These are phyloP conservation scores for Corniculantispora saksenae DNA, from an alignment of 2,329 filamentous ascomycete species.

Conservation along the genomic window DNA sequence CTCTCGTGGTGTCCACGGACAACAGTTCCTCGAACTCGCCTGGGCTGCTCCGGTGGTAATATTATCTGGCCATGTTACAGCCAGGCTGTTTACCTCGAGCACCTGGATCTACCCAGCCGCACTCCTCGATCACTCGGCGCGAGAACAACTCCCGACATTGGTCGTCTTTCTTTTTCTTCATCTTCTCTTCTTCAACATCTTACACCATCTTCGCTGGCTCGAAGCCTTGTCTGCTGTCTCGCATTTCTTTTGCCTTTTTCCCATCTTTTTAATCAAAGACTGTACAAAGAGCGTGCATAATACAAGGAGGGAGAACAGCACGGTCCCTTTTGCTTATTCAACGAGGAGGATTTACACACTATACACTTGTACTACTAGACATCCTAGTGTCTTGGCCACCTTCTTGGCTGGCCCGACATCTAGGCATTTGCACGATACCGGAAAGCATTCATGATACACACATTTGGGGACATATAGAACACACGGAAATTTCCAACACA, in stretches of 20 bases:
- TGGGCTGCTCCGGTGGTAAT: not conserved
- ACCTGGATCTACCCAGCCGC: not conserved
- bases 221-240: conserved; percentile 12
- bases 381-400: not conserved
- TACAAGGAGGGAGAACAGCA: conserved; percentile 6
- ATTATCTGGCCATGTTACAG: not conserved
- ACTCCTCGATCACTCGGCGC: not conserved
- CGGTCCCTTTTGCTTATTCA: conserved; percentile 8
- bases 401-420: not conserved
- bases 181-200: not conserved
- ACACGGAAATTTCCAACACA: conserved; percentile 18
- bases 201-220: conserved; percentile 27
- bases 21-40: not conserved
- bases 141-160: too few relatives aligned
- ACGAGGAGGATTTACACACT: conserved; percentile 13
- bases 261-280: not conserved
- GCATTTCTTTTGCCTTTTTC: conserved; percentile 3
- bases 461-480: conserved; percentile 14
- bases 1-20: not conserved
- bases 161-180: too few relatives aligned
- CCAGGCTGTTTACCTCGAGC: not conserved
- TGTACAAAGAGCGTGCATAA: conserved; percentile 20
- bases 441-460: conserved; percentile 19
- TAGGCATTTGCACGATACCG: conserved; percentile 10
- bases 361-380: conserved; percentile 20